These are phyloP conservation scores for Leptographium lundbergii DNA, from an alignment of 2,329 filamentous ascomycete species.

Conservation along the genomic window DNA sequence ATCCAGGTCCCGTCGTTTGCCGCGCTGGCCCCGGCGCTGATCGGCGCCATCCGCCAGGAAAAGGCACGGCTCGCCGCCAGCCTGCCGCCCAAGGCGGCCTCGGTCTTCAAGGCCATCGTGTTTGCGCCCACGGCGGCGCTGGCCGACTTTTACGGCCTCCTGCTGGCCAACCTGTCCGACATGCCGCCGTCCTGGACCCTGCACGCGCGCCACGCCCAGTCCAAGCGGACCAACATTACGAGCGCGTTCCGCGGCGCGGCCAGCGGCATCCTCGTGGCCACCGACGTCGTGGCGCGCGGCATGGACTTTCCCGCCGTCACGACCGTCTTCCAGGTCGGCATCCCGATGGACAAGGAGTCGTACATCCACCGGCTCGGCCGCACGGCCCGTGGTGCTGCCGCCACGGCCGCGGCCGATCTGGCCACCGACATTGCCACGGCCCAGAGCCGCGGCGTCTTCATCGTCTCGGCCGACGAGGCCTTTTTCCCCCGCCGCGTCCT, in stretches of 20 bases:
- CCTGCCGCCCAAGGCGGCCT: conserved; percentile 8
- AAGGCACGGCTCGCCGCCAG: conserved; percentile 11
- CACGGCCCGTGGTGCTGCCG: conserved; percentile 49
- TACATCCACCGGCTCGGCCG: conserved; percentile 58
- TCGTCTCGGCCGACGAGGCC: conserved; percentile 39
- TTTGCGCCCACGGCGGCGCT: conserved; percentile 55
- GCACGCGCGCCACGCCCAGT: conserved; percentile 38
- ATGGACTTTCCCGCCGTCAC: conserved; percentile 64
- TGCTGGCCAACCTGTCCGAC: conserved; percentile 27
- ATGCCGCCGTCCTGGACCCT: conserved; percentile 31
- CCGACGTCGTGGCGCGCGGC: conserved; percentile 58
- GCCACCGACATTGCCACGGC: conserved; percentile 29
- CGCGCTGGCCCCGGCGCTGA: conserved; percentile 47
- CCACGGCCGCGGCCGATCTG: conserved; percentile 47
- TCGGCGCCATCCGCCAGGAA: conserved; percentile 41
- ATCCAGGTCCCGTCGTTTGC: conserved; percentile 58
- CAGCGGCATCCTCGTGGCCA: conserved; percentile 48
- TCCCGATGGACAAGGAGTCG: conserved; percentile 45
- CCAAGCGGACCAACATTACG: conserved; percentile 41
- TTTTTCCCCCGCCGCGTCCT: conserved; percentile 37
- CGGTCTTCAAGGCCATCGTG: conserved; percentile 70
- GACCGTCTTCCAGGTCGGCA: conserved; percentile 51
- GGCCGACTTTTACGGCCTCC: conserved; percentile 35
- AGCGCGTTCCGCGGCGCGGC: conserved; percentile 44
- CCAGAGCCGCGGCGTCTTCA: conserved; percentile 46